Percentiles rank a stretch among this genome's conserved stretches.
phyloP scores from a whole-genome alignment of 2,329 filamentous ascomycete genomes.

The Gremmenia infestans region DNA sequence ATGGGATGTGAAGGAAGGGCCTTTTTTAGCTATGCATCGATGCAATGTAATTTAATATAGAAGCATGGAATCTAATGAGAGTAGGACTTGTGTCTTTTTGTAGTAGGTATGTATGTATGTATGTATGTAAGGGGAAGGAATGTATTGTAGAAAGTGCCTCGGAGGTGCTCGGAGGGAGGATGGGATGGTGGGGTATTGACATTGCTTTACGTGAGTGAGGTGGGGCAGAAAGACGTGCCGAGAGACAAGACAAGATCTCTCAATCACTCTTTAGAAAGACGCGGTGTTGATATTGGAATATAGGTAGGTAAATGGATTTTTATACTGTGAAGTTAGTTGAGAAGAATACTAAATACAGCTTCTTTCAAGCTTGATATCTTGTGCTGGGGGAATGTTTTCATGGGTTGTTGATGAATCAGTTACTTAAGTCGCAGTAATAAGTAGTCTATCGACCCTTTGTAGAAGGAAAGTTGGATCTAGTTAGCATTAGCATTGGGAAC shows the following conservation, averaged over 20 bases:
- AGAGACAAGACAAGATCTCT: background rate
- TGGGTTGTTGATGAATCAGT: background rate
- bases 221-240: background rate
- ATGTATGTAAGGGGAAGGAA: background rate
- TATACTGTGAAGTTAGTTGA: background rate
- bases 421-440: background rate
- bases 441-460: background rate
- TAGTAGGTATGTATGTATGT: too few species aligned
- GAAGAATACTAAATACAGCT: too few species aligned
- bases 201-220: too few species aligned
- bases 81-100: too few species aligned
- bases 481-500: too few species aligned
- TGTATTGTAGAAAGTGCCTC: background rate
- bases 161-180: background rate
- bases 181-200: too few species aligned
- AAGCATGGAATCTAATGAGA: too few species aligned
- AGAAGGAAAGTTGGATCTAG: background rate
- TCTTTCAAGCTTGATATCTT: too few species aligned
- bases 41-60: too few species aligned
- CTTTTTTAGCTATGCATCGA: too few species aligned
- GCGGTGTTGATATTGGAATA: too few species aligned
- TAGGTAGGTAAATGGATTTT: background rate
- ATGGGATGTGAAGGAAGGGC: too few species aligned
- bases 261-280: background rate
- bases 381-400: background rate